phyloP scores from a whole-genome alignment of 2,329 filamentous ascomycete species.

The Tolypocladium nubicola region DNA sequence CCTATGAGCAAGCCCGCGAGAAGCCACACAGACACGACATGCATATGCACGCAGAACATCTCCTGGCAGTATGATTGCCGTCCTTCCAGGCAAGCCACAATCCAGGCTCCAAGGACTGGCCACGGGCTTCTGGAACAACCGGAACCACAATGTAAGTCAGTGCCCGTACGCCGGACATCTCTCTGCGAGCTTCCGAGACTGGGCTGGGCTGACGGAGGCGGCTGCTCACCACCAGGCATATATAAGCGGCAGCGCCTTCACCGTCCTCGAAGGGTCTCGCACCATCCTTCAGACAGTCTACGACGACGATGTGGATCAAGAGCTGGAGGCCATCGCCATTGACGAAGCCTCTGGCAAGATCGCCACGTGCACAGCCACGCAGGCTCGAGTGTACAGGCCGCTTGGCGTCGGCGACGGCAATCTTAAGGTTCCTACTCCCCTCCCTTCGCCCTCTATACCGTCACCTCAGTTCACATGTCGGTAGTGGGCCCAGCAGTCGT shows the following conservation, averaged over 20 bases:
- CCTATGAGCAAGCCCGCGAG: not conserved
- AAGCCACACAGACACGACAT: not conserved
- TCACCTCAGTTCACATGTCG: constrained; percentile 10
- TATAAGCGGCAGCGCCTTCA: constrained; percentile 78
- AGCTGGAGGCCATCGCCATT: constrained; percentile 65
- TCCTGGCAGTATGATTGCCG: constrained; percentile 54
- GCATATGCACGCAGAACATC: not conserved
- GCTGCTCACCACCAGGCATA: constrained; percentile 51
- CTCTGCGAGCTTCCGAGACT: not conserved
- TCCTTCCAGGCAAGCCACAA: constrained; percentile 70
- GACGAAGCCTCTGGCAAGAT: constrained; percentile 80
- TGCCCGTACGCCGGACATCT: not conserved
- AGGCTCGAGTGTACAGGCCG: constrained; percentile 70
- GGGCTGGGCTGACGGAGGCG: not conserved
- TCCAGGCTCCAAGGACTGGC: constrained; percentile 68
- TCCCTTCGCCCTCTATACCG: constrained; percentile 12
- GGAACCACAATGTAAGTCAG: constrained; percentile 57
- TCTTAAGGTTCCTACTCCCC: constrained; percentile 49
- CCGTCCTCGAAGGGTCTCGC: constrained; percentile 66
- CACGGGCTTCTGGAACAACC: constrained; percentile 61
- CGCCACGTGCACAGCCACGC: constrained; percentile 56
- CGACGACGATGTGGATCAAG: constrained; percentile 56
- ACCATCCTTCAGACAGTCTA: constrained; percentile 84
- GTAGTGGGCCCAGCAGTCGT: constrained; percentile 55
- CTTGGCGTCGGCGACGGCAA: constrained; percentile 59